Evolutionary conservation across 306 rosid species (phyloP), one percentile per base, ranked within the genome.

Genomic region (Hylodesmum podocarpum): DNA sequence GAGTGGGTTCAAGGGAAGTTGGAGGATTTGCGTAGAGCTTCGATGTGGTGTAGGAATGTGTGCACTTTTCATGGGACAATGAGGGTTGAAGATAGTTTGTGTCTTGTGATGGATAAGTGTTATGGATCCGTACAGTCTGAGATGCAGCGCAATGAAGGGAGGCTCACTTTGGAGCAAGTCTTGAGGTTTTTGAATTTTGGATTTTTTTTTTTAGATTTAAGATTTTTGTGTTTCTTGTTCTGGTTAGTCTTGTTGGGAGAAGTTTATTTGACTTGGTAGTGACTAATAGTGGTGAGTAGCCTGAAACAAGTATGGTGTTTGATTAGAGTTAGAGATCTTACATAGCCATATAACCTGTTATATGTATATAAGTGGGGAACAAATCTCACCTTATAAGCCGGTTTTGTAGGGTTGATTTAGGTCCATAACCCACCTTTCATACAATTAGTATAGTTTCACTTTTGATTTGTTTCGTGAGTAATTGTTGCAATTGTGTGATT

Each of bases 11-110:
- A 83, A 62, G 96, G 88, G 72, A 90, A 91, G 74, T 84, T 95
- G 9, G 97, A 92, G 74, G 87, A 83, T 81, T 81, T 95, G 91
- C 90, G 96, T 44, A 86, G 94, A 43, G 92, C 97, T 7, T 92
- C 99, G 8, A 88, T 95, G 99, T 95, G 99, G 99, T 95, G 99
- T 62, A 75, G 99, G 80, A 95, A 95, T 83, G 94, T 95, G 39
- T 95, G 99, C 62, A 89, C 96, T 6, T 95, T 95, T 81, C 99
- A 95, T 86, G 99, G 97, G 62, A 88, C 93, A 14, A 79, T 82
- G 85, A 91, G 80, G 78, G 34, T 84, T 86, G 97, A 92, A 4
- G 96, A 92, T 27, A 84, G 96, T 49, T 82, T 95, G 82, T 89
- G 95, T 64, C 96, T 95, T 65, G 97, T 95, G 51, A 88, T 91